Base-by-base conservation (phyloP, 305 asterid species). In the Petunia hybrid region DNA sequence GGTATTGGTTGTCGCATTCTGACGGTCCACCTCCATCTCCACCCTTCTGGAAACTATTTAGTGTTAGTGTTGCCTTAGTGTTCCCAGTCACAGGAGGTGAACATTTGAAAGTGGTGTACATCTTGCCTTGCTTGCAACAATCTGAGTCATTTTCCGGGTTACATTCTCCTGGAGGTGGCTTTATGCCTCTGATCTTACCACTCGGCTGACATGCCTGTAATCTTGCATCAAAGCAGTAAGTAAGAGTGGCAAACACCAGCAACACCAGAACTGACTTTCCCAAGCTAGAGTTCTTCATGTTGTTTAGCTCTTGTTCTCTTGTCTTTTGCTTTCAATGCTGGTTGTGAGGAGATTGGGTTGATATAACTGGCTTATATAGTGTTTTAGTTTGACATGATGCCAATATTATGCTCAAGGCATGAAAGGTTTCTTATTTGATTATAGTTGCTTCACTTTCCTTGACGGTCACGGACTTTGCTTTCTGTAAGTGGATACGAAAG, bases 21-120 rank as follows among this genome's bases (percentile, higher is more conserved):
- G 89, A 85, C 9, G 89, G 86, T 4, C 83, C 84, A 0, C 87
- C 85, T 0, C 90, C 90, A 53, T 86, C 90, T 78, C 84, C 86
- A 8, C 90, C 93, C 9, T 85, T 67, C 60, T 83, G 76, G 6
- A 90, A 90, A 59, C 87, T 57, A 66, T 85, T 86, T 4, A 89
- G 16, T 0, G 82, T 85, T 4, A 87, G 84, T 48, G 73, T 48
- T 40, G 89, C 90, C 1, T 81, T 84, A 0, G 92, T 87, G 51
- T 31, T 77, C 6, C 76, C 76, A 2, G 87, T 75, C 14, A 81
- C 82, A 0, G 76, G 10, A 3, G 92, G 89, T 0, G 88, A 89
- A 10, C 92, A 89, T 56, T 69, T 86, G 91, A 84, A 89, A 8
- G 87, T 89, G 22, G 85, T 75, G 86, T 86, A 89, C 35, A 48